Percentiles rank a stretch among this genome's conserved stretches.
These are phyloP conservation scores for Spizellomyces punctatus DNA, from an alignment of 192 early-diverging fungal species.

Conservation along the genomic window DNA sequence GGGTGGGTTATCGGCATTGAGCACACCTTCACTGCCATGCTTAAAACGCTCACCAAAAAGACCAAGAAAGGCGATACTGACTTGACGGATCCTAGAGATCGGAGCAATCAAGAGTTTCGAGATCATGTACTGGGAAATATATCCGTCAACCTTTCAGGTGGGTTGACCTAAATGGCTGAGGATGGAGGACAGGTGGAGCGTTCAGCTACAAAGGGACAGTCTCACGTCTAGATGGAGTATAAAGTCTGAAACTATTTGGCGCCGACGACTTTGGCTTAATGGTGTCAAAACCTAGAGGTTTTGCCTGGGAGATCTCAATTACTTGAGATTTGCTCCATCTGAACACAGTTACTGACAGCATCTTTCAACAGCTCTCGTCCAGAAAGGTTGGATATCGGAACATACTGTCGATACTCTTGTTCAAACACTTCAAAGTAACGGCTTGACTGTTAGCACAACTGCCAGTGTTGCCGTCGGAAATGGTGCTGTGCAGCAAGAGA, in stretches of 20 bases:
- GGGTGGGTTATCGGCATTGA: no score
- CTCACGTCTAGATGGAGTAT: no score
- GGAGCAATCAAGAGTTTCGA: background rate
- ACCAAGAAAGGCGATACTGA: background rate
- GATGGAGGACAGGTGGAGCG: background rate
- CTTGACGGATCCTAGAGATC: background rate
- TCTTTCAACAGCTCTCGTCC: background rate
- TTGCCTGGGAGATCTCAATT: no score
- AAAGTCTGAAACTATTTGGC: background rate
- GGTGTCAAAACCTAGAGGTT: no score
- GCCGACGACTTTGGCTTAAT: no score
- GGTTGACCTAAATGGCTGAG: background rate
- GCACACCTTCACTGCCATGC: background rate
- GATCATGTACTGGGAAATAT: background rate
- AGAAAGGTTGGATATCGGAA: constrained; percentile 7
- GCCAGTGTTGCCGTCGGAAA: background rate
- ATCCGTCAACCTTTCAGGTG: no score
- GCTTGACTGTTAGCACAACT: background rate
- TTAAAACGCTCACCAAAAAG: background rate
- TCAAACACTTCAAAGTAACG: background rate
- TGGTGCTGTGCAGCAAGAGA: background rate
- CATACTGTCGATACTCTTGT: constrained; percentile 5
- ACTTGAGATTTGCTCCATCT: no score
- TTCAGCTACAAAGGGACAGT: no score
- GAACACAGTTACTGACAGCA: background rate